Conservation (phyloP, 169 alveolate genomes). For the Eimeria brunetti region DNA sequence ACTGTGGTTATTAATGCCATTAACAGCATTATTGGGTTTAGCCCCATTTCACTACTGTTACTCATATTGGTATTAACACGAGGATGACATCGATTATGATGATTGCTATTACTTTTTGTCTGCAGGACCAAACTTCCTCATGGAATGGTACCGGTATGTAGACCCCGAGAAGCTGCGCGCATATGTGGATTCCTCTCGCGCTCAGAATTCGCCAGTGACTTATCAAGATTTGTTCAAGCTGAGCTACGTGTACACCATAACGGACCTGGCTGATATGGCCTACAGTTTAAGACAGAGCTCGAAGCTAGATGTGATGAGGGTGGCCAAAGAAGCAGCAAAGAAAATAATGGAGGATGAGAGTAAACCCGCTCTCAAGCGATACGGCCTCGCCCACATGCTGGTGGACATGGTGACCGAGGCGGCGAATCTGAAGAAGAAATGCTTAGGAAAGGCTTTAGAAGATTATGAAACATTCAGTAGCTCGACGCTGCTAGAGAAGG, state of each 20-base stretch:
- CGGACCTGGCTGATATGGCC: slow-evolving; percentile 26
- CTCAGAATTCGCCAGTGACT: neutral
- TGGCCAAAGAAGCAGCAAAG: slow-evolving; percentile 6
- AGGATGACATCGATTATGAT: no score
- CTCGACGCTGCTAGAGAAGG: neutral
- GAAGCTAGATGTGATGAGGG: neutral
- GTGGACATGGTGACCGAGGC: slow-evolving; percentile 19
- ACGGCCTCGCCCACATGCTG: slow-evolving; percentile 36
- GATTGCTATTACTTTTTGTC: neutral
- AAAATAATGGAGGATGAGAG: neutral
- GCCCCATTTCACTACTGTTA: no score
- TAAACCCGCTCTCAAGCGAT: neutral
- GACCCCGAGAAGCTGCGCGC: neutral
- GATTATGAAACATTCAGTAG: slow-evolving; percentile 30
- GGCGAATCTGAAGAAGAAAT: neutral
- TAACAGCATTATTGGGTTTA: neutral
- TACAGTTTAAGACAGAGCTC: slow-evolving; percentile 46
- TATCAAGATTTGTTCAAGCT: neutral
- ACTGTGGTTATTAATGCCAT: neutral
- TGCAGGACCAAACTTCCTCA: slow-evolving; percentile 34
- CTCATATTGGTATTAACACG: no score
- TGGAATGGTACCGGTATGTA: slow-evolving; percentile 45
- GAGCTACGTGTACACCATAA: slow-evolving; percentile 34
- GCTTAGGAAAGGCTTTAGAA: slow-evolving; percentile 19
- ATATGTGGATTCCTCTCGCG: neutral